Conservation (phyloP, 1,284 basidiomycete genomes). For the Laetiporus sulphureus region DNA sequence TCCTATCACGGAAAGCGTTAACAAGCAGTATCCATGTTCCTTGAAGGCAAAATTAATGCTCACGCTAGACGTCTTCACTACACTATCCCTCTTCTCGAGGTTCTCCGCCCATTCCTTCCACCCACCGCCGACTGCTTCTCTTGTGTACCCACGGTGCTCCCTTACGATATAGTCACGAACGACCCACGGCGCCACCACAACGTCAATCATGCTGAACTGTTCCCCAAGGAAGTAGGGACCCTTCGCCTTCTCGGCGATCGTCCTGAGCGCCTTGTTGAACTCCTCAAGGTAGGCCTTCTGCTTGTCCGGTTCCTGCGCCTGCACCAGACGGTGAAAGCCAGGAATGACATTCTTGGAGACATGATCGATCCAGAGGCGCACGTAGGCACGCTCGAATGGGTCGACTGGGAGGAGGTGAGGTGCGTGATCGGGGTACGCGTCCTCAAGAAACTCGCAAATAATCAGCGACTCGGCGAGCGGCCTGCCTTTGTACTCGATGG, state of each 20-base stretch:
- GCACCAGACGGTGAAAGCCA: conserved; percentile 44
- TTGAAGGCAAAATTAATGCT: conserved; percentile 18
- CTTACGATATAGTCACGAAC: conserved; percentile 40
- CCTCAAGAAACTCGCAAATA: conserved; percentile 56
- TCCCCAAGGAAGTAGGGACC: conserved; percentile 56
- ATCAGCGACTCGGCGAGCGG: conserved; percentile 57
- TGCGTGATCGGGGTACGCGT: conserved; percentile 38
- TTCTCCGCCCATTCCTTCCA: conserved; percentile 42
- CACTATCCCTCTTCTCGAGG: conserved; percentile 40
- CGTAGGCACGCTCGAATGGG: conserved; percentile 41
- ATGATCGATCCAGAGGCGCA: conserved; percentile 50
- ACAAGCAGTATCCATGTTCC: neutral
- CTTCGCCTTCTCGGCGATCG: conserved; percentile 39
- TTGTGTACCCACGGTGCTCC: conserved; percentile 43
- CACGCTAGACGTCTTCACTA: conserved; percentile 45
- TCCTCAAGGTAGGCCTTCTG: conserved; percentile 41
- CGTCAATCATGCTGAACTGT: conserved; percentile 49
- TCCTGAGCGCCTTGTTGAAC: conserved; percentile 37
- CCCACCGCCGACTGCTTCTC: conserved; percentile 34
- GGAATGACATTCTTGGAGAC: conserved; percentile 44
- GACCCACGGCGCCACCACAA: conserved; percentile 53
- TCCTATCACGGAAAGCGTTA: too few relatives aligned
- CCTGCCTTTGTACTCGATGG: conserved; percentile 48
- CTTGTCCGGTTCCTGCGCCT: conserved; percentile 43
- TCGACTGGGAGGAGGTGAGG: conserved; percentile 43